Conservation (phyloP, 306 rosid species). For the Corylus heterophylla region DNA sequence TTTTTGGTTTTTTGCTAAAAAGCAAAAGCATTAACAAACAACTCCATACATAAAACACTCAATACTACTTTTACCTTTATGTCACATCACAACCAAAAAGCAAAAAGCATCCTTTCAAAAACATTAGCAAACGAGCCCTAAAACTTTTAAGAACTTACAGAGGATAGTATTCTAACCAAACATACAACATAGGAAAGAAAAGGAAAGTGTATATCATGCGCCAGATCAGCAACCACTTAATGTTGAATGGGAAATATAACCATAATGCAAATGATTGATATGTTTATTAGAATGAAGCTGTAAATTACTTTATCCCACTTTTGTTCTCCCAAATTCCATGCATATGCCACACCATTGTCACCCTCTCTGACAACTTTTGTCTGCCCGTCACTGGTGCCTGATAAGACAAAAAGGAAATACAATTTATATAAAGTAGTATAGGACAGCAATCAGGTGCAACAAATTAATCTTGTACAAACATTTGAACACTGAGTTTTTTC, state of each 20-base stretch:
- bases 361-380: slow-evolving; percentile 95
- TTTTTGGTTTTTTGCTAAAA: too few relatives aligned
- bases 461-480: slow-evolving; percentile 6
- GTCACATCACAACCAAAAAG: too few relatives aligned
- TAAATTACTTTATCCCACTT: slow-evolving; percentile 91
- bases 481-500: background rate
- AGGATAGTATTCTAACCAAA: background rate
- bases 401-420: slow-evolving; percentile 24
- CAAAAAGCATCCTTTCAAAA: too few relatives aligned
- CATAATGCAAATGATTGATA: slow-evolving; percentile 14
- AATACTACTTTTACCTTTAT: too few relatives aligned
- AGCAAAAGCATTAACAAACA: too few relatives aligned
- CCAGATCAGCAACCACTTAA: background rate
- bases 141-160: background rate
- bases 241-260: background rate
- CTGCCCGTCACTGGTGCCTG: slow-evolving; percentile 95
- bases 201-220: background rate
- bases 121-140: background rate
- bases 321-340: slow-evolving; percentile 77
- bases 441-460: background rate
- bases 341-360: slow-evolving; percentile 94
- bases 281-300: slow-evolving; percentile 17
- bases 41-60: too few relatives aligned
- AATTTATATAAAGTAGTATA: background rate
- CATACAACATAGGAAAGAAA: background rate